Evolutionary conservation across 306 rosid species (phyloP).

Genomic region (Myrica gale): DNA sequence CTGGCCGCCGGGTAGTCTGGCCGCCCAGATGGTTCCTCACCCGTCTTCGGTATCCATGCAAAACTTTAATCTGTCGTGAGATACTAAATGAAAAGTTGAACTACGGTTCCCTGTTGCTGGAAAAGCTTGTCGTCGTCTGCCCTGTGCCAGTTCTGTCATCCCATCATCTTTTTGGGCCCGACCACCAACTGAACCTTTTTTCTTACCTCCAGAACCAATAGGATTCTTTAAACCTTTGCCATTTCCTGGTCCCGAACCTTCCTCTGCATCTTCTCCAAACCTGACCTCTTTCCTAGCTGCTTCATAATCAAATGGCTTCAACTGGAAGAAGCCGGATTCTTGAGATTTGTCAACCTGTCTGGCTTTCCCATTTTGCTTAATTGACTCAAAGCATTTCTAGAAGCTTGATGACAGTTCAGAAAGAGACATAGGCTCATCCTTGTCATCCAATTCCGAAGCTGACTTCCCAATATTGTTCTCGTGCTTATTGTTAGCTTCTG

Average conservation of each 20-base stretch:
- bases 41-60: too few species aligned
- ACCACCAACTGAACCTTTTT: slow-evolving; percentile 29
- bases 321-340: slow-evolving; percentile 33
- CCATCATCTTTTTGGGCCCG: slow-evolving; percentile 34
- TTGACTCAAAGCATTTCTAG: slow-evolving; percentile 43
- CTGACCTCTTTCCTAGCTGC: slow-evolving; percentile 43
- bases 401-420: slow-evolving; percentile 62
- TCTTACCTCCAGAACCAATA: slow-evolving; percentile 32
- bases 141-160: slow-evolving; percentile 37
- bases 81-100: slow-evolving; percentile 47
- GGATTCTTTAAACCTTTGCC: slow-evolving; percentile 13
- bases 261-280: slow-evolving; percentile 44
- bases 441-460: slow-evolving; percentile 32
- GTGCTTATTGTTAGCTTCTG: slow-evolving; percentile 30
- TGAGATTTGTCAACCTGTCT: slow-evolving; percentile 34
- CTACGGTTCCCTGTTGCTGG: slow-evolving; percentile 64
- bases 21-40: too few species aligned
- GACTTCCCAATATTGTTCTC: slow-evolving; percentile 24
- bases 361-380: slow-evolving; percentile 31
- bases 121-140: slow-evolving; percentile 70
- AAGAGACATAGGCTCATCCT: slow-evolving; percentile 54
- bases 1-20: too few species aligned
- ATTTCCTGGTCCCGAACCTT: slow-evolving; percentile 24
- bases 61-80: background rate
- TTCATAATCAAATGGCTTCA: slow-evolving; percentile 63